Base-by-base conservation (phyloP, 2,329 filamentous ascomycete species). In the Scytalidium sp. region DNA sequence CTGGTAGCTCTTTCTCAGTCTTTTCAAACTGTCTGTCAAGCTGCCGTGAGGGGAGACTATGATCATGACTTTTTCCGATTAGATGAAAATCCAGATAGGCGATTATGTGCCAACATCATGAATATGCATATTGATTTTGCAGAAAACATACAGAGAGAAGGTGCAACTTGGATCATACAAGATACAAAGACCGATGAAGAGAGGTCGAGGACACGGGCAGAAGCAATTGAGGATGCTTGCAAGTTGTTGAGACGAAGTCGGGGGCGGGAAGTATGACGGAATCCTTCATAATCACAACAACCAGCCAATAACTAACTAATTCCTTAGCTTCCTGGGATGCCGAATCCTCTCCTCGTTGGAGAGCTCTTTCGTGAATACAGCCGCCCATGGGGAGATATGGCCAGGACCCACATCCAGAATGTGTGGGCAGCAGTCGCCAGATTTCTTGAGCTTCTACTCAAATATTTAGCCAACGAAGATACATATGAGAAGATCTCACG, bases 291-390 rank as follows among this genome's bases (percentile, higher is more conserved):
- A 36, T 29, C 19, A 11, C 20, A 20, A 17, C 21, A 11, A 4
- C 17, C 17, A 15, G 15, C 13, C 13, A n/a, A n/a, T 36, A 36
- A 36, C 32, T 36, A 8, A 36, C 32, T 7, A n/a, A 36, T 15
- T n/a, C 15, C 5, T 7, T 36, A 36, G 32, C 32, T 36, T n/a
- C 52, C 48, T 19, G 52, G 52, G 41, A 39, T 54, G 3, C 54
- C 54, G 21, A 56, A 56, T 40, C 52, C 52, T 15, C 46, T 54
- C 11, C 47, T 58, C 3, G 53, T 59, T 5, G 51, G 56, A 50
- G 54, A 51, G 27, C 47, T 56, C 21, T 49, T 49, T 11, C 47
- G 47, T 2, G 25, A 49, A 45, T 49, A 49, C 20, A 49, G 47
- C 15, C 47, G 41, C n/a, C 47, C 47, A 10, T 49, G 47, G 47